phyloP scores from a whole-genome alignment of 2,329 filamentous ascomycete genomes.

The Ceratocystis harringtonii region DNA sequence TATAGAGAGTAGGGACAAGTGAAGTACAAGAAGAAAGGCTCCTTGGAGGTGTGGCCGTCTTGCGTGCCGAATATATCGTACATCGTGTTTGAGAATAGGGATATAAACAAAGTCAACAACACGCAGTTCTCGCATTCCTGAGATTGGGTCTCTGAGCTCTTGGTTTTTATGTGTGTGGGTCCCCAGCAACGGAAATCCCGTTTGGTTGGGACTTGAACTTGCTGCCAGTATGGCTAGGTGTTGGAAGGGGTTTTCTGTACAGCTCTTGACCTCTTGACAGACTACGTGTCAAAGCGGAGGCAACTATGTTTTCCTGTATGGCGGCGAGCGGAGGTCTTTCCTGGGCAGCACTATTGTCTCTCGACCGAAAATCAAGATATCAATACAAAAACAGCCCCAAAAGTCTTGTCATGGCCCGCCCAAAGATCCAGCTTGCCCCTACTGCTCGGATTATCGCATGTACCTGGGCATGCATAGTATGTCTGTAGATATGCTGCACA shows the following conservation, averaged over 20 bases:
- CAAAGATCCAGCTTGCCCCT: too few relatives aligned
- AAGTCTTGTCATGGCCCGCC: background rate
- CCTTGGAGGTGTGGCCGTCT: background rate
- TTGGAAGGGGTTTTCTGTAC: background rate
- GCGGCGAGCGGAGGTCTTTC: too few relatives aligned
- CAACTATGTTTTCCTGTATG: too few relatives aligned
- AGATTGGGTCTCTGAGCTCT: background rate
- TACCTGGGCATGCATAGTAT: too few relatives aligned
- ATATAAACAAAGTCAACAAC: conserved; percentile 1
- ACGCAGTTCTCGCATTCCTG: background rate
- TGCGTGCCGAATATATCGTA: background rate
- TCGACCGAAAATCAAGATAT: background rate
- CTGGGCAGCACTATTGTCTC: background rate
- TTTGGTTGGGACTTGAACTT: too few relatives aligned
- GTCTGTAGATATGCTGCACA: too few relatives aligned
- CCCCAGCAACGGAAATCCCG: too few relatives aligned
- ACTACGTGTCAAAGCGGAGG: too few relatives aligned
- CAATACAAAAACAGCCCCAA: background rate
- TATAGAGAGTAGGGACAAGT: background rate
- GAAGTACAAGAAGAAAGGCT: background rate
- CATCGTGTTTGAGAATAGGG: background rate
- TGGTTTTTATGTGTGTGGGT: too few relatives aligned
- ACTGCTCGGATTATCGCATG: too few relatives aligned
- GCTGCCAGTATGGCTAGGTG: background rate
- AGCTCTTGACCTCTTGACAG: too few relatives aligned